Evolutionary conservation across 2,329 filamentous ascomycete species (phyloP).

Genomic region (Davidsoniella virescens): DNA sequence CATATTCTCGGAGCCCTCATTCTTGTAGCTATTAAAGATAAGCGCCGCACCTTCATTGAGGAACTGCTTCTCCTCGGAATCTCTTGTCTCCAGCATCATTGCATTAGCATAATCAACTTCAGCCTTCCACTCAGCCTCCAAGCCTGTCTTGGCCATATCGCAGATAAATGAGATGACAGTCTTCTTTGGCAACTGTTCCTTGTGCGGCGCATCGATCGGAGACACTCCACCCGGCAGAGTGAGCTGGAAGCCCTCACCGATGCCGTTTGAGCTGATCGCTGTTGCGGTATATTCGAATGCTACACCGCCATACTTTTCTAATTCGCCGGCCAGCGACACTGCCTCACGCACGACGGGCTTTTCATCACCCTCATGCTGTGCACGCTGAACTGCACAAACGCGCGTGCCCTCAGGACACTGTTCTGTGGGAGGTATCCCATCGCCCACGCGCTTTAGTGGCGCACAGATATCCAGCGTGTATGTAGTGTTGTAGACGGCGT

Average conservation of each 20-base stretch:
- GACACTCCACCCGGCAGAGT: conserved; percentile 47
- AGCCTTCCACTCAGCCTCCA: conserved; percentile 50
- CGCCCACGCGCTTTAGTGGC: conserved; percentile 45
- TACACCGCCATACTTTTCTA: conserved; percentile 39
- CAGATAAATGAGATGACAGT: conserved; percentile 79
- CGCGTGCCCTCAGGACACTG: conserved; percentile 54
- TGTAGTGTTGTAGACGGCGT: conserved; percentile 51
- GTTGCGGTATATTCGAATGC: conserved; percentile 49
- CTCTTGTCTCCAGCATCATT: conserved; percentile 22
- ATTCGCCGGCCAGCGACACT: conserved; percentile 60
- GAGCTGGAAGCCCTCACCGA: conserved; percentile 54
- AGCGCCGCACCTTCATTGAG: conserved; percentile 46
- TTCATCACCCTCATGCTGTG: conserved; percentile 31
- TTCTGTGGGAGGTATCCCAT: conserved; percentile 31
- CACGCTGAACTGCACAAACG: conserved; percentile 60
- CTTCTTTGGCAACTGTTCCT: conserved; percentile 43
- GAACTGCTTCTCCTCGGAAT: conserved; percentile 32
- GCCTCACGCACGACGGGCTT: conserved; percentile 37
- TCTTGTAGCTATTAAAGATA: conserved; percentile 58
- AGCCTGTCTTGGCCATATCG: conserved; percentile 52
- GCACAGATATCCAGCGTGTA: conserved; percentile 69
- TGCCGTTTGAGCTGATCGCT: conserved; percentile 34
- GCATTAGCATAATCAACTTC: conserved; percentile 34
- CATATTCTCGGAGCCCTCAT: conserved; percentile 35
- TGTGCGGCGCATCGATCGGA: conserved; percentile 31